phyloP scores from a whole-genome alignment of 257 asterid species.

The Haberlea rhodopensis region DNA sequence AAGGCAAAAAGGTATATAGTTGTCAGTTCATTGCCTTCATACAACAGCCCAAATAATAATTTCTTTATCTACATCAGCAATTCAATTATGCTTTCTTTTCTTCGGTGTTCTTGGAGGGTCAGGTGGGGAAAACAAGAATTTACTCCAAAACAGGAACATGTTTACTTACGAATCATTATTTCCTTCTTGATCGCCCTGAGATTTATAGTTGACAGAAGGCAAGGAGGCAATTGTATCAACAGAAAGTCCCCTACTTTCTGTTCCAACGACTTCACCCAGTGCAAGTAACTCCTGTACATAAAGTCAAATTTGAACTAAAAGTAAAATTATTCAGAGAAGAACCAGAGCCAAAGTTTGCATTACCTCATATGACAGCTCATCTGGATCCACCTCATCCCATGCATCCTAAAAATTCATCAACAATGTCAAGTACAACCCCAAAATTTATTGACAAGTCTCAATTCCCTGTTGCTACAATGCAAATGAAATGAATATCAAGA shows the following conservation, averaged over 20 bases:
- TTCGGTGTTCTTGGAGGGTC: neutral
- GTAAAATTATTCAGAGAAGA: conserved; percentile 10
- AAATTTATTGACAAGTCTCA: neutral
- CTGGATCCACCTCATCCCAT: conserved; percentile 94
- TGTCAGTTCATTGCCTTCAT: neutral
- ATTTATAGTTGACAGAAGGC: conserved; percentile 64
- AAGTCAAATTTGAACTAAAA: conserved; percentile 17
- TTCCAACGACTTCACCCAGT: conserved; percentile 91
- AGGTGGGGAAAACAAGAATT: conserved; percentile 11
- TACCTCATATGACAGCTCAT: conserved; percentile 93
- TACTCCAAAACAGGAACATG: conserved; percentile 22
- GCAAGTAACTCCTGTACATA: conserved; percentile 81
- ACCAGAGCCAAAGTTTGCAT: conserved; percentile 6
- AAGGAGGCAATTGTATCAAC: conserved; percentile 75
- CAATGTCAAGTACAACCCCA: conserved; percentile 18
- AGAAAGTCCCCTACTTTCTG: conserved; percentile 95
- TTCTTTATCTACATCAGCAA: too few relatives aligned
- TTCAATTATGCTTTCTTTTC: too few relatives aligned
- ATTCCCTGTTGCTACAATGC: conserved; percentile 2
- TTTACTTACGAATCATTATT: conserved; percentile 76
- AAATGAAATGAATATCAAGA: neutral
- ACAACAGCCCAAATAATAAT: neutral
- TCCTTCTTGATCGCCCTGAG: conserved; percentile 54
- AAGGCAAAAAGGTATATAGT: conserved; percentile 28
- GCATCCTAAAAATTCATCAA: conserved; percentile 54